Evolutionary conservation across 768 basidiomycete genomes (phyloP), one percentile per base, ranked within the genome.

Genomic region (Termitomyces heimii): DNA sequence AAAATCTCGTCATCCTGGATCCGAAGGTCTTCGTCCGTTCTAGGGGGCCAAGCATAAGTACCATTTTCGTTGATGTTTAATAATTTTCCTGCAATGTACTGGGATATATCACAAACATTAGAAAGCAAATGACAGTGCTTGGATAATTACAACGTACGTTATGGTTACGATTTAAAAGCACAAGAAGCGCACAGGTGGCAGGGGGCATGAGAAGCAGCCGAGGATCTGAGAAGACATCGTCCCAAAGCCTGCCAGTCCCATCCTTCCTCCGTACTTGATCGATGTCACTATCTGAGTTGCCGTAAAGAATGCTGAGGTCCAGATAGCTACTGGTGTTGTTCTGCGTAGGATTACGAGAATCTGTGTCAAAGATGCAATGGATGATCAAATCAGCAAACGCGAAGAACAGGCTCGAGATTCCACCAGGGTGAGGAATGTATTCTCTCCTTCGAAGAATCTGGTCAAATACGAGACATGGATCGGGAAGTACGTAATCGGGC

Each of bases 371-470:
- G 60, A 86, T 77, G 54, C 73, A 77, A 69, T 92, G 89, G 62
- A 88, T 89, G 57, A 92, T 75, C 56, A 91, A 70, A 63, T 89
- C 79, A 13, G 89, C 89, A 63, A 92, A 89, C 0, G 89, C 86
- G 62, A 91, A 92, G 71, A 91, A 87, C 20, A 88, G 71, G 58
- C 81, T 79, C 14, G 85, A 88, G 45, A 92, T 79, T 20, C 89
- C 89, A 4, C 80, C 82, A 4, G 86, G 86, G 67, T 88, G 86
- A 9, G 74, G 69, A 20, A 65, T 63, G 60, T 82, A 84, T 53
- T 75, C 66, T 26, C 77, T 74, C 26, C 79, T 73, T 20, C 78
- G 68, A 40, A 93, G 73, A 14, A 93, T 82, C 1, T 78, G 76
- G 63, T 93, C 89, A 59, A 91, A 93, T 5, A 93, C 77, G 7